These are phyloP conservation scores for Arabis hirsuta DNA, from an alignment of 345 rosid species.

Conservation along the genomic window DNA sequence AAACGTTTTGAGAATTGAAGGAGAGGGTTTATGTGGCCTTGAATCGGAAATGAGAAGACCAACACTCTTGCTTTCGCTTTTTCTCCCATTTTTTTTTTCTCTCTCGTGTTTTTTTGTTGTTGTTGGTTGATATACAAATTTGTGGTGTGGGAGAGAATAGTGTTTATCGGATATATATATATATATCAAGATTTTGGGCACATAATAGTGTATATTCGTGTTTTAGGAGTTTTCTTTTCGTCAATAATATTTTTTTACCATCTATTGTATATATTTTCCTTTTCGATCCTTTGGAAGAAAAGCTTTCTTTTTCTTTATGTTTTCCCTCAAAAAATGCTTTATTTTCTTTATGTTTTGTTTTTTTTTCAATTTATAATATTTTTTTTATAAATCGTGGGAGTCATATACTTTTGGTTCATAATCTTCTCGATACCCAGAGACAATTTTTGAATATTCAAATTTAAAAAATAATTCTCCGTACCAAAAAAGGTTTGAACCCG, in stretches of 20 bases:
- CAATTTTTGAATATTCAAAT: no score
- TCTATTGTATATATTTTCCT: not conserved
- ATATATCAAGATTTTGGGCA: not conserved
- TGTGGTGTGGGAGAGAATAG: not conserved
- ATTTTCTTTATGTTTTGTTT: not conserved
- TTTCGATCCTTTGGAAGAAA: not conserved
- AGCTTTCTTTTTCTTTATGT: not conserved
- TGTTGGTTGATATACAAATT: not conserved
- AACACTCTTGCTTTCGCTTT: conserved; percentile 37
- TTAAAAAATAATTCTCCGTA: no score
- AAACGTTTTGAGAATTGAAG: conserved; percentile 64
- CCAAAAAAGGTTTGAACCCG: no score
- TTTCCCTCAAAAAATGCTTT: no score
- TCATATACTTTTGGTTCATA: no score
- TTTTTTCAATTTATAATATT: no score
- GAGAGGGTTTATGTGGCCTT: conserved; percentile 65
- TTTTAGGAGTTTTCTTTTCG: not conserved
- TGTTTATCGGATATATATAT: not conserved
- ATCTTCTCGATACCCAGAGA: no score
- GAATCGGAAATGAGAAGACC: conserved; percentile 47
- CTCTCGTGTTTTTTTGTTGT: not conserved
- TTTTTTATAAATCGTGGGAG: no score
- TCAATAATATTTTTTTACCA: not conserved
- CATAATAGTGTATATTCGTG: no score
- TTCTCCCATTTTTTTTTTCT: conserved; percentile 38